Base-by-base conservation (phyloP, 805 yeast genomes). In the Kazachstania kunashirensis region DNA sequence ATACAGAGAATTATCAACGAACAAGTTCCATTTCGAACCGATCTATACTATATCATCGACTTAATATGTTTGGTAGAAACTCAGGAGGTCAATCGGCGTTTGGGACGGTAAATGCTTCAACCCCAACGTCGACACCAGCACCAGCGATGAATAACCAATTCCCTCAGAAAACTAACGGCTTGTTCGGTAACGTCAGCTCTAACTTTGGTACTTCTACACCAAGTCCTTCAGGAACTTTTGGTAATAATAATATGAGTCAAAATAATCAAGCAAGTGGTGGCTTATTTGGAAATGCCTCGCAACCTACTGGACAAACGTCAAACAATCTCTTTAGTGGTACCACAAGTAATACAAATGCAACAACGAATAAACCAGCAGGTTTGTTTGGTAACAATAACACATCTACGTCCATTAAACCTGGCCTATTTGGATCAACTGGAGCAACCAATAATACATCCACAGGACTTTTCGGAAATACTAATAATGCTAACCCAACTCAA, bases 111-210 rank as follows among this genome's bases (percentile, higher is more conserved):
- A 54, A 45, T 37, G 48, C 59, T 5, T 52, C 60, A 9, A 53
- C 61, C 5, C 61, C 61, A 18, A 54, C 57, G 9, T 55, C 60
- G 12, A 58, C 61, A 6, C 55, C 60, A 4, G 47, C 52, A 6
- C 45, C 57, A 15, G 31, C 56, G 4, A 50, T 43, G 33, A 48
- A 45, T 13, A 38, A 48, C 16, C 49, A 41, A 34, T 40, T 45
- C 11, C 46, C 49, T 12, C 43, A 45, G 18, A 53, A 55, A 23
- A 40, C 51, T 4, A 46, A 42, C 16, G 41, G 46, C 7, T 35
- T 54, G 18, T 52, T 55, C 36, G 56, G 57, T 5, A 47, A 43
- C 33, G 27, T 41, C 13, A 48, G 39, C 20, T 42, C 40, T 13
- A 46, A 37, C 8, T 39, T 46, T 29, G 47, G 46, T 9, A 43